Percentiles rank a stretch among this genome's conserved stretches.
These are phyloP conservation scores for Candida glucosophila DNA, from an alignment of 1,139 yeast genomes.

Conservation along the genomic window DNA sequence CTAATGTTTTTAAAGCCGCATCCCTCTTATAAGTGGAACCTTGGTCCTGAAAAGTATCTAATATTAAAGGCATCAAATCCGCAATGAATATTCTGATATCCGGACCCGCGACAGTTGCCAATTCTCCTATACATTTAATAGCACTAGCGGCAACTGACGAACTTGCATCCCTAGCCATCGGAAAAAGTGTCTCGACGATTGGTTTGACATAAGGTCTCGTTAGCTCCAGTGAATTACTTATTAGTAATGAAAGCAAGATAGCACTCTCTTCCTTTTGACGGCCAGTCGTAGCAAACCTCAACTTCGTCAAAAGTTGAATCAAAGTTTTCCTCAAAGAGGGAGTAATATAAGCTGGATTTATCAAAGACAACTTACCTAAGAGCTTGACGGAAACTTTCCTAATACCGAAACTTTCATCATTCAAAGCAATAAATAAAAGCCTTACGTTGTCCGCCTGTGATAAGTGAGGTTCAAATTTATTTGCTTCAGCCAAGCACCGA, in stretches of 20 bases:
- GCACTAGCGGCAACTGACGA: conserved; percentile 84
- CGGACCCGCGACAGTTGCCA: conserved; percentile 84
- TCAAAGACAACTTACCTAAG: conserved; percentile 74
- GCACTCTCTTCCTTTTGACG: conserved; percentile 87
- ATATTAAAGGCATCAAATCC: conserved; percentile 75
- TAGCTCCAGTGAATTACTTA: conserved; percentile 69
- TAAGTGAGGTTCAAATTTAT: conserved; percentile 79
- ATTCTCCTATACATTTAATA: conserved; percentile 81
- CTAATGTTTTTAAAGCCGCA: conserved; percentile 81
- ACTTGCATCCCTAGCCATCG: conserved; percentile 64
- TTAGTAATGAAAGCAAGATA: conserved; percentile 59
- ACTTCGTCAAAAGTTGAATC: conserved; percentile 74
- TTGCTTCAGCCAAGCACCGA: conserved; percentile 51
- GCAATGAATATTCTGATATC: conserved; percentile 66
- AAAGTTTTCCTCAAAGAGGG: conserved; percentile 85
- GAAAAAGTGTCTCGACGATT: conserved; percentile 72
- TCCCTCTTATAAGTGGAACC: conserved; percentile 79
- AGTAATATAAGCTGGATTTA: conserved; percentile 92
- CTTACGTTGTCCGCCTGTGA: conserved; percentile 91
- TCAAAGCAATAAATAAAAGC: conserved; percentile 75
- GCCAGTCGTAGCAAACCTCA: conserved; percentile 71
- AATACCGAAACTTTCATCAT: conserved; percentile 83
- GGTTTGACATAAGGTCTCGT: conserved; percentile 89
- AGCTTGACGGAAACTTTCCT: conserved; percentile 73
- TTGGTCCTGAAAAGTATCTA: conserved; percentile 88